Conservation (phyloP, 345 rosid genomes). For the Eucalyptus virginea region DNA sequence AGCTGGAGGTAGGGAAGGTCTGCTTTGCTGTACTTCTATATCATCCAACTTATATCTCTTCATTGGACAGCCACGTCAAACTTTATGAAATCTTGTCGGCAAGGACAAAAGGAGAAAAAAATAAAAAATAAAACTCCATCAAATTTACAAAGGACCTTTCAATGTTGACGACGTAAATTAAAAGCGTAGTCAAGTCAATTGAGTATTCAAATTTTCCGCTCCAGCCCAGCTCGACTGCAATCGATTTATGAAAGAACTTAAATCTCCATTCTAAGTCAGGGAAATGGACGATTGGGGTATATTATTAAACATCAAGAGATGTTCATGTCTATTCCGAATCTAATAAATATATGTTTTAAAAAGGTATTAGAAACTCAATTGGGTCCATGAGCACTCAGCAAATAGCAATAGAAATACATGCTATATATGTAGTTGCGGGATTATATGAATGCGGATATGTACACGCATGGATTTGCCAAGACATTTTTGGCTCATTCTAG, state of each 20-base stretch:
- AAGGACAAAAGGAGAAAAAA: not conserved
- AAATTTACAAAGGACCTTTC: not conserved
- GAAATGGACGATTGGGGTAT: not conserved
- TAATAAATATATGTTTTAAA: not conserved
- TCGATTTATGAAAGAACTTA: not conserved
- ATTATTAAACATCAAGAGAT: not conserved
- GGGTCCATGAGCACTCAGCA: accelerated
- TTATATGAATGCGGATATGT: not conserved
- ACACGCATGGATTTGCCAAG: not conserved
- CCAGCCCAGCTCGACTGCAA: no score
- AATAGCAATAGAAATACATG: accelerated
- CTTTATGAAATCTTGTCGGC: not conserved
- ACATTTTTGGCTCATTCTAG: accelerated
- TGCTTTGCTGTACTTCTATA: not conserved
- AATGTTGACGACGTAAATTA: not conserved
- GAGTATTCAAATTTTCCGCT: not conserved
- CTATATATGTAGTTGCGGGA: not conserved
- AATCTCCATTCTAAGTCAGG: not conserved
- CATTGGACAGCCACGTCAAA: not conserved
- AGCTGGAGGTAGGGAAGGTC: not conserved
- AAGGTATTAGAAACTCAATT: not conserved
- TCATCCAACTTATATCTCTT: not conserved
- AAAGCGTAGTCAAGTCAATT: not conserved
- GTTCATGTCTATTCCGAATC: not conserved
- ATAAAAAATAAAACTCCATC: not conserved